phyloP scores from a whole-genome alignment of 371 early-diverging fungal genomes.

The Mucor irregularis region DNA sequence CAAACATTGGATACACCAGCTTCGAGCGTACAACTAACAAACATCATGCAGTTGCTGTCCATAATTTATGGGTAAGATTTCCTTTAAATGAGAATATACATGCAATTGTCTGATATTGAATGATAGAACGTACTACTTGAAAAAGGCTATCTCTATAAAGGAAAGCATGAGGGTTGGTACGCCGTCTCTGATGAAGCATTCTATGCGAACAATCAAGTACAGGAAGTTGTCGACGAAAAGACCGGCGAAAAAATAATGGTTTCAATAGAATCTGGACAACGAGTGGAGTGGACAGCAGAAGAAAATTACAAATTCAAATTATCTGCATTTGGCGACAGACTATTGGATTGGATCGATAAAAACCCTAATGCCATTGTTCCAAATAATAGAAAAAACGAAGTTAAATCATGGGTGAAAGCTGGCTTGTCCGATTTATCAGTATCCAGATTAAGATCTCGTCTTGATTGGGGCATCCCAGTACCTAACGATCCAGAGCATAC shows the following conservation, averaged over 20 bases:
- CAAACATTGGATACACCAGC: conserved; percentile 78
- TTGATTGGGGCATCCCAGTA: conserved; percentile 93
- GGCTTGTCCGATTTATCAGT: conserved; percentile 81
- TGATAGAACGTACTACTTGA: conserved; percentile 60
- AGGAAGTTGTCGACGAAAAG: conserved; percentile 58
- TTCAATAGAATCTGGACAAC: conserved; percentile 81
- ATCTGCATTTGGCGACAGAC: conserved; percentile 57
- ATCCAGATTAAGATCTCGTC: conserved; percentile 77
- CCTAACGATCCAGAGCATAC: conserved; percentile 88
- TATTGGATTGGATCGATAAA: conserved; percentile 71
- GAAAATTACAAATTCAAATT: conserved; percentile 93
- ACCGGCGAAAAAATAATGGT: conserved; percentile 61
- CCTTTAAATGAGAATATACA: no score
- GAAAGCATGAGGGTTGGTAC: conserved; percentile 94
- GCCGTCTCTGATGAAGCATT: conserved; percentile 95
- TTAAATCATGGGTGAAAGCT: conserved; percentile 51
- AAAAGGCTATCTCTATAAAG: conserved; percentile 89
- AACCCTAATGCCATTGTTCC: conserved; percentile 69
- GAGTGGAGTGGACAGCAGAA: conserved; percentile 89
- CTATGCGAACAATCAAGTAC: conserved; percentile 75
- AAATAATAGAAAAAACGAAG: conserved; percentile 59
- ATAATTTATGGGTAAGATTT: conserved; percentile 74
- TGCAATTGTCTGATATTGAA: no score
- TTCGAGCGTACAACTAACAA: conserved; percentile 89
- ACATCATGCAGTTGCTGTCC: conserved; percentile 72